phyloP scores from a whole-genome alignment of 106 monocot species.

The Dendrobium officinale region DNA sequence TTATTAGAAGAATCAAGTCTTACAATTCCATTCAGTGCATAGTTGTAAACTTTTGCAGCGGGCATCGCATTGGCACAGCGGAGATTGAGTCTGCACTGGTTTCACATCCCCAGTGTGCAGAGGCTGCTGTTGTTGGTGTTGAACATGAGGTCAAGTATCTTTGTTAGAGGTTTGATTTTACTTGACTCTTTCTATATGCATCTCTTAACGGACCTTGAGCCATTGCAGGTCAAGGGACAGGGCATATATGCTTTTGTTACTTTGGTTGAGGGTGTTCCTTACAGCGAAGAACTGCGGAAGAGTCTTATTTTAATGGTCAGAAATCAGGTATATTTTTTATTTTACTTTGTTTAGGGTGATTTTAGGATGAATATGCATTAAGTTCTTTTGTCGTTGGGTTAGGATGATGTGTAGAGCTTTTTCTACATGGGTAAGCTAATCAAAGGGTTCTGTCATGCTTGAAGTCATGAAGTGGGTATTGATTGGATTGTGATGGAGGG shows the following conservation, averaged over 20 bases:
- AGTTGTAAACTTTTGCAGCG: conserved; percentile 35
- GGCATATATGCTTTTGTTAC: conserved; percentile 99
- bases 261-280: conserved; percentile 78
- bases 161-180: not conserved
- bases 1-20: not conserved
- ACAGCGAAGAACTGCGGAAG: conserved; percentile 75
- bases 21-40: not conserved
- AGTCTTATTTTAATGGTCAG: conserved; percentile 67
- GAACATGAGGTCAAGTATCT: conserved; percentile 74
- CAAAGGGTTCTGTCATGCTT: too few species aligned
- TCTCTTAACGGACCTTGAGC: not conserved
- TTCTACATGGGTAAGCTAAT: too few species aligned
- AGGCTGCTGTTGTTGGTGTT: conserved; percentile 95
- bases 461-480: too few species aligned
- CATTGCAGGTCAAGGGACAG: conserved; percentile 83
- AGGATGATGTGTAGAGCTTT: not conserved
- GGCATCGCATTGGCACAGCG: conserved; percentile 98
- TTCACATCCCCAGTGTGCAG: conserved; percentile 89
- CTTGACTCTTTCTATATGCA: not conserved
- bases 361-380: not conserved
- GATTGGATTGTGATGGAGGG: too few species aligned
- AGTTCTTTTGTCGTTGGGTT: not conserved
- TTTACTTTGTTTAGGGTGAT: not conserved
- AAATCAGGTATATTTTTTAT: conserved; percentile 55
- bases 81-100: conserved; percentile 97